A percentile compares a stretch with the other conserved stretches of the same genome.
phyloP scores from a whole-genome alignment of 2,329 filamentous ascomycete genomes.

The Penicillium sp. region DNA sequence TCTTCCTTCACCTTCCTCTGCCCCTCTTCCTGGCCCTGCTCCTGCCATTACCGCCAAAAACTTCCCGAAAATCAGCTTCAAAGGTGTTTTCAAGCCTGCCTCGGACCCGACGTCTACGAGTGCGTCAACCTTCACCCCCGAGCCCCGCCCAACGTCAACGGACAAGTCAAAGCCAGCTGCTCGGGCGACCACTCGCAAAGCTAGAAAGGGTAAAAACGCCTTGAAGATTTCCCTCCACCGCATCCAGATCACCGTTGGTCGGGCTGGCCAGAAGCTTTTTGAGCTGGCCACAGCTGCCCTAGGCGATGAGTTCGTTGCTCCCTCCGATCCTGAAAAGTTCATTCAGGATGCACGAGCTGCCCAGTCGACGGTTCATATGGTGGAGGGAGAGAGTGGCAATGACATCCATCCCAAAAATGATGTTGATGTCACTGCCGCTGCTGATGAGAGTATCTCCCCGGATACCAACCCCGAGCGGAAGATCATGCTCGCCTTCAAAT shows the following conservation, averaged over 20 bases:
- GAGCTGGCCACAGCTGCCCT: slow-evolving; percentile 15
- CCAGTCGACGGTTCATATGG: neutral
- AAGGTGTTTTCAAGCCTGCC: neutral
- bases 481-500: slow-evolving; percentile 5
- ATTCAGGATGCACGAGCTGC: slow-evolving; percentile 10
- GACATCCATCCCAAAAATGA: neutral
- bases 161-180: slow-evolving; percentile 3
- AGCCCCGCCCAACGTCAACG: neutral
- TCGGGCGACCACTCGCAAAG: slow-evolving; percentile 3
- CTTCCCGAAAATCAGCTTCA: slow-evolving; percentile 6
- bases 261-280: slow-evolving; percentile 16
- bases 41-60: neutral
- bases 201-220: slow-evolving; percentile 6
- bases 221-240: neutral
- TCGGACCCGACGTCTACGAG: neutral
- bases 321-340: slow-evolving; percentile 12
- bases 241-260: slow-evolving; percentile 13
- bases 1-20: no score
- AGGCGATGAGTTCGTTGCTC: slow-evolving; percentile 16
- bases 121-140: neutral
- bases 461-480: neutral
- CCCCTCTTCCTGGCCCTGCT: neutral
- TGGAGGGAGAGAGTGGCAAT: neutral
- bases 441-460: neutral
- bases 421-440: neutral